Conservation (phyloP, 73 alveolate species). For the Tetrahymena malaccensis region DNA sequence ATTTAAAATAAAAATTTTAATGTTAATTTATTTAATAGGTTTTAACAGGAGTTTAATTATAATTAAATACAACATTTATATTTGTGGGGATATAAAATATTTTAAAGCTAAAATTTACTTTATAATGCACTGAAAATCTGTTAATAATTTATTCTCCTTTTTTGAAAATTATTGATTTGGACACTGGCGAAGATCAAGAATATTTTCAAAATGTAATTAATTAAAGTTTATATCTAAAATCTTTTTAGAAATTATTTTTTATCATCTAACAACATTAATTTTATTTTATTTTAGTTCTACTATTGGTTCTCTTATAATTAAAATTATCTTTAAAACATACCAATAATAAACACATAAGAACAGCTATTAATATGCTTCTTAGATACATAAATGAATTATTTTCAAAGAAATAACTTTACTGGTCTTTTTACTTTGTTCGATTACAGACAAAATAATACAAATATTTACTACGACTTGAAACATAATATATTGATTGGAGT, state of each 20-base stretch:
- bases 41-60: neutral
- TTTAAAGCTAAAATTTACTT: neutral
- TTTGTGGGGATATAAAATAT: too few species aligned
- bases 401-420: neutral
- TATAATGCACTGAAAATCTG: neutral
- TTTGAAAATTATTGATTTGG: too few species aligned
- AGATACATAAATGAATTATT: neutral
- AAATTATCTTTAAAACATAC: neutral
- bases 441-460: neutral
- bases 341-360: neutral
- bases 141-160: neutral
- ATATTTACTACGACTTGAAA: neutral
- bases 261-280: neutral
- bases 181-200: neutral
- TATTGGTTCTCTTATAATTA: neutral
- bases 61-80: neutral
- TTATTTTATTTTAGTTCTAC: neutral
- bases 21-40: neutral
- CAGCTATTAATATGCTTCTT: neutral
- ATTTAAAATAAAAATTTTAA: too few species aligned
- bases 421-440: neutral
- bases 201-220: neutral
- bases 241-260: too few species aligned
- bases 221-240: too few species aligned
- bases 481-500: neutral